Evolutionary conservation across 345 rosid genomes (phyloP).

Genomic region (Murraya paniculata): DNA sequence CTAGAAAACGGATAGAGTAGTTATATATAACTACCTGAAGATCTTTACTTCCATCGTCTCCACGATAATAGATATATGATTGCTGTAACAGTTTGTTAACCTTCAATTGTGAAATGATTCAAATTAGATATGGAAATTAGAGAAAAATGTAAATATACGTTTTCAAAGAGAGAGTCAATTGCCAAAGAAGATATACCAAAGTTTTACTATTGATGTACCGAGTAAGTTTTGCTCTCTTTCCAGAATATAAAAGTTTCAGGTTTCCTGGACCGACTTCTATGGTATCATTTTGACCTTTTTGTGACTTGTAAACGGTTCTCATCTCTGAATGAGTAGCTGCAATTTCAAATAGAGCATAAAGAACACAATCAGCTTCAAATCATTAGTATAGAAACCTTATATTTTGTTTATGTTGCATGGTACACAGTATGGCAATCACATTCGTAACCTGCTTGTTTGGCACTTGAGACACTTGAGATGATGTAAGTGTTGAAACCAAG

Average conservation of each 20-base stretch:
- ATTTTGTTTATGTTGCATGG: neutral
- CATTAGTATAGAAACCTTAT: neutral
- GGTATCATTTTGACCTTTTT: constrained; percentile 23
- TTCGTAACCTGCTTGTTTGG: constrained; percentile 41
- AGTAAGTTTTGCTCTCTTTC: constrained; percentile 38
- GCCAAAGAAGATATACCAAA: constrained; percentile 30
- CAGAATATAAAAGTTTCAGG: constrained; percentile 44
- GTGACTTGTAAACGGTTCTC: constrained; percentile 22
- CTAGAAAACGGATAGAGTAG: neutral
- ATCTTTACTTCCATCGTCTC: constrained; percentile 43
- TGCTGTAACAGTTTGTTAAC: constrained; percentile 38
- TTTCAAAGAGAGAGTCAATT: neutral
- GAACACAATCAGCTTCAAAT: neutral
- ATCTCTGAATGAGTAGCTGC: constrained; percentile 15
- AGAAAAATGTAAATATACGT: neutral
- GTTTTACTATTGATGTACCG: constrained; percentile 41
- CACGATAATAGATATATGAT: constrained; percentile 54
- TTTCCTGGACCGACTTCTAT: constrained; percentile 60
- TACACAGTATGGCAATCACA: constrained; percentile 4
- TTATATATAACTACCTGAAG: constrained; percentile 37
- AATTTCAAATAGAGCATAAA: neutral
- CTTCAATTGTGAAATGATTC: constrained; percentile 27
- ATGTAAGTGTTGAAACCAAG: constrained; percentile 60
- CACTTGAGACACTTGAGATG: constrained; percentile 47
- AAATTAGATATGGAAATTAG: neutral